These are phyloP conservation scores for Eurotiales sp. DNA, from an alignment of 2,329 filamentous ascomycete genomes.

Conservation along the genomic window DNA sequence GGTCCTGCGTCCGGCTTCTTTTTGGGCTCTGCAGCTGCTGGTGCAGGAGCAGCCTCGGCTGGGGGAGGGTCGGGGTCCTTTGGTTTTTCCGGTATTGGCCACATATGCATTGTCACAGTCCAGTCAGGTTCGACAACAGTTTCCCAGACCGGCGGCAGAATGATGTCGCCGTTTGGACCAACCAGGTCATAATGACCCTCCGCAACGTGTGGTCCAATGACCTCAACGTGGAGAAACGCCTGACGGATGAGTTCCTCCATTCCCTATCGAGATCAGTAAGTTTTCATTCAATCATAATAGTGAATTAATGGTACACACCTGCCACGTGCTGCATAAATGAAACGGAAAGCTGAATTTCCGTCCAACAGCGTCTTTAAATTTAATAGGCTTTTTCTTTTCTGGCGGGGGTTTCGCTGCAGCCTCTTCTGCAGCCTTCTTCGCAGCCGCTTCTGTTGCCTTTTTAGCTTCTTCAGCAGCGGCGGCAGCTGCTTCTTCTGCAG, in stretches of 20 bases:
- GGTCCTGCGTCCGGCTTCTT: constrained; percentile 28
- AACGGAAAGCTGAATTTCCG: constrained; percentile 92
- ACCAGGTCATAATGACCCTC: constrained; percentile 77
- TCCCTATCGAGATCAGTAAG: constrained; percentile 51
- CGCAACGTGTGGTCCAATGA: constrained; percentile 70
- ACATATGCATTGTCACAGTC: constrained; percentile 66
- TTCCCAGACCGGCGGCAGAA: constrained; percentile 77
- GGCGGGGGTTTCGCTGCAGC: constrained; percentile 49
- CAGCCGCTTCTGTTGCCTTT: constrained; percentile 30
- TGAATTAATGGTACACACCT: constrained; percentile 50
- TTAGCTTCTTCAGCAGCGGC: constrained; percentile 42
- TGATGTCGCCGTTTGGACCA: constrained; percentile 76
- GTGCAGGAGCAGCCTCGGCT: constrained; percentile 20
- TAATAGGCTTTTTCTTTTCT: constrained; percentile 69
- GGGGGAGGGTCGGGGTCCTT: constrained; percentile 35
- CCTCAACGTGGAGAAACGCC: constrained; percentile 74
- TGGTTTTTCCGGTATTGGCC: constrained; percentile 56
- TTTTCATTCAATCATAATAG: constrained; percentile 1
- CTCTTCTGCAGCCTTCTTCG: constrained; percentile 43
- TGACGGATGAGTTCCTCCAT: constrained; percentile 86
- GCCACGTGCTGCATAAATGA: constrained; percentile 78
- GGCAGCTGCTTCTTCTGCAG: constrained; percentile 46
- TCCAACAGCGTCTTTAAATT: constrained; percentile 87
- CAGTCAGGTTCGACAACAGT: constrained; percentile 75
- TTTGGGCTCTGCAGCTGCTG: constrained; percentile 25